Percentiles rank a stretch among this genome's conserved stretches.
Evolutionary conservation across 2,329 filamentous ascomycete species (phyloP).

Genomic region (Fusarium euwallaceae): DNA sequence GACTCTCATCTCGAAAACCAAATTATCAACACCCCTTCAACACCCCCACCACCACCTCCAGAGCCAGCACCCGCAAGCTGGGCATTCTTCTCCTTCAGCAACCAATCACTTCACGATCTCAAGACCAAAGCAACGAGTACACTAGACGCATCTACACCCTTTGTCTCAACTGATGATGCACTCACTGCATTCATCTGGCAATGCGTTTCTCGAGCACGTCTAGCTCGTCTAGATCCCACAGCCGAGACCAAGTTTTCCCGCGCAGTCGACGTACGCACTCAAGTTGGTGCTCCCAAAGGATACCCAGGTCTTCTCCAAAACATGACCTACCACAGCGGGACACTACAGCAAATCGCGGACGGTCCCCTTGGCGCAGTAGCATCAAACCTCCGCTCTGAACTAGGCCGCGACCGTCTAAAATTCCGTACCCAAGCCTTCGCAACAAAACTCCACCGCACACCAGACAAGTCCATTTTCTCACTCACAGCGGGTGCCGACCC

Average conservation of each 20-base stretch:
- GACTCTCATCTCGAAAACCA: constrained; percentile 53
- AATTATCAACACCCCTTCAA: constrained; percentile 45
- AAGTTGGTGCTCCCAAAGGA: constrained; percentile 54
- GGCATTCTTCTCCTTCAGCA: constrained; percentile 60
- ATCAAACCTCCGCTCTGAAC: constrained; percentile 53
- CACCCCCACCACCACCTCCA: constrained; percentile 26
- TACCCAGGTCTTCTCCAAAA: constrained; percentile 65
- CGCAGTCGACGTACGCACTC: constrained; percentile 62
- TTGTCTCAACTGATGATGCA: constrained; percentile 67
- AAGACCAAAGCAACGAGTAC: constrained; percentile 54
- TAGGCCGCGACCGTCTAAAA: constrained; percentile 53
- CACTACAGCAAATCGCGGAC: constrained; percentile 47
- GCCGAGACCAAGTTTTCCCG: constrained; percentile 56
- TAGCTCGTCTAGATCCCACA: constrained; percentile 47
- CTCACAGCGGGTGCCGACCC: constrained; percentile 54
- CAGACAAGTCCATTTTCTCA: constrained; percentile 53
- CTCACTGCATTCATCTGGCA: constrained; percentile 66
- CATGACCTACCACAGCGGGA: constrained; percentile 56
- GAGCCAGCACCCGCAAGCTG: constrained; percentile 53
- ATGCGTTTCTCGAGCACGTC: constrained; percentile 56
- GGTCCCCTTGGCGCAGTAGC: constrained; percentile 53
- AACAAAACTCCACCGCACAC: constrained; percentile 52
- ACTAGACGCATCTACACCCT: constrained; percentile 36
- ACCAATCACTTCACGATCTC: constrained; percentile 53
- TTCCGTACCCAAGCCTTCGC: constrained; percentile 56